Evolutionary conservation across 2,329 filamentous ascomycete species (phyloP).

Genomic region (Fusarium sp.): DNA sequence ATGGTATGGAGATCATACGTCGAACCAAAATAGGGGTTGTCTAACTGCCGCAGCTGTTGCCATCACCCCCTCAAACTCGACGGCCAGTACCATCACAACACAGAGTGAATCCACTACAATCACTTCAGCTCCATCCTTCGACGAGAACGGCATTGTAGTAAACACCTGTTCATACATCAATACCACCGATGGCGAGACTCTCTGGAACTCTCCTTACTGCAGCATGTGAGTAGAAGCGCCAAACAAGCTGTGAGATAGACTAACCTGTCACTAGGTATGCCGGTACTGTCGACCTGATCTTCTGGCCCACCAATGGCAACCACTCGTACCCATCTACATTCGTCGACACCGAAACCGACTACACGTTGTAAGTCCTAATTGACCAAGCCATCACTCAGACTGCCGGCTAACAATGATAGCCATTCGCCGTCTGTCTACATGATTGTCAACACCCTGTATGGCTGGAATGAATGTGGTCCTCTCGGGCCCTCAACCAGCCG

Average conservation of each 20-base stretch:
- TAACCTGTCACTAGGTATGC: not conserved
- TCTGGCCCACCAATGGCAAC: not conserved
- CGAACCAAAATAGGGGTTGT: not conserved
- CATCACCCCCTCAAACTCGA: not conserved
- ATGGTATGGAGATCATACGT: not conserved
- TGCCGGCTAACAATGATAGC: not conserved
- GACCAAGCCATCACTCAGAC: not conserved
- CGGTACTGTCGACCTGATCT: not conserved
- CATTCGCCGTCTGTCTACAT: not conserved
- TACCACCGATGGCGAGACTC: not conserved
- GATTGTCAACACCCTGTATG: not conserved
- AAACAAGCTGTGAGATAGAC: not conserved
- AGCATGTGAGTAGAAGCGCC: not conserved
- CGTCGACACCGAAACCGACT: not conserved
- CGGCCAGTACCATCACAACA: not conserved
- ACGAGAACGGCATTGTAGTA: not conserved
- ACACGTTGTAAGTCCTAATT: not conserved
- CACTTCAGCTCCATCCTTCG: not conserved
- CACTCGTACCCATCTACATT: not conserved
- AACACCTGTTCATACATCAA: not conserved
- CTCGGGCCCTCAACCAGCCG: not conserved
- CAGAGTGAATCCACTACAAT: not conserved
- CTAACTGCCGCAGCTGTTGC: not conserved
- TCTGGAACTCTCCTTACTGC: not conserved
- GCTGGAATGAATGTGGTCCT: not conserved